Percentiles rank a stretch among this genome's conserved stretches.
These are phyloP conservation scores for Colletotrichum tropicale DNA, from an alignment of 2,329 filamentous ascomycete species.

Conservation along the genomic window DNA sequence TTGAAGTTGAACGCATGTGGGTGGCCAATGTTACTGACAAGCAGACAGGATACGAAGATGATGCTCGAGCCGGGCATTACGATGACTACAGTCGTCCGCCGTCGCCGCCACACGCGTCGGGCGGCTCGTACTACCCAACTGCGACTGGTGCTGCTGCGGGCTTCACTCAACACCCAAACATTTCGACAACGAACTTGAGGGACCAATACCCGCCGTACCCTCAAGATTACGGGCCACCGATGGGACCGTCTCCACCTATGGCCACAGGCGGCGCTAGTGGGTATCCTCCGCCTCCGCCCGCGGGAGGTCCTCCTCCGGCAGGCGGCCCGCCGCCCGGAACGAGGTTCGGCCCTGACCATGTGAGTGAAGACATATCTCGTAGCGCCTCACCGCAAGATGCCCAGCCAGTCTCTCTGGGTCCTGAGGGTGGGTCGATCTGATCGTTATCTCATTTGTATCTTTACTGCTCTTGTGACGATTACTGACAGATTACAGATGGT, in stretches of 20 bases:
- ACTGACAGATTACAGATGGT: constrained; percentile 29
- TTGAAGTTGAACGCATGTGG: not conserved
- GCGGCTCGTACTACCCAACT: constrained; percentile 54
- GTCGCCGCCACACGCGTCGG: constrained; percentile 55
- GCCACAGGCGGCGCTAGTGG: constrained; percentile 23
- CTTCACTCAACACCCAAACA: constrained; percentile 42
- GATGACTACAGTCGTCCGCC: constrained; percentile 40
- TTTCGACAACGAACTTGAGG: constrained; percentile 32
- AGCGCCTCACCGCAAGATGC: constrained; percentile 21
- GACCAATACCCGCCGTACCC: constrained; percentile 46
- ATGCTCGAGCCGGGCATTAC: constrained; percentile 38
- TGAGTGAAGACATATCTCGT: constrained; percentile 40
- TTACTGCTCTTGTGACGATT: not conserved
- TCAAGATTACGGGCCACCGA: constrained; percentile 44
- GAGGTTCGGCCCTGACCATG: constrained; percentile 44
- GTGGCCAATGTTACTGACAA: constrained; percentile 12
- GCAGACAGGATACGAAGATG: constrained; percentile 38
- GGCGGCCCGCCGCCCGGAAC: constrained; percentile 19
- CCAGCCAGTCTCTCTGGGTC: constrained; percentile 15
- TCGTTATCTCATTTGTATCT: constrained; percentile 15
- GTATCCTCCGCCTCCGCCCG: constrained; percentile 33
- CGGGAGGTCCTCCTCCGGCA: constrained; percentile 21
- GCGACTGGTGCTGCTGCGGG: constrained; percentile 23
- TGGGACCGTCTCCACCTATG: constrained; percentile 26
- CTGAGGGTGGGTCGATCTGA: constrained; percentile 25